Evolutionary conservation across 805 yeast genomes (phyloP).

Genomic region (Starmerella gropengiesseri): DNA sequence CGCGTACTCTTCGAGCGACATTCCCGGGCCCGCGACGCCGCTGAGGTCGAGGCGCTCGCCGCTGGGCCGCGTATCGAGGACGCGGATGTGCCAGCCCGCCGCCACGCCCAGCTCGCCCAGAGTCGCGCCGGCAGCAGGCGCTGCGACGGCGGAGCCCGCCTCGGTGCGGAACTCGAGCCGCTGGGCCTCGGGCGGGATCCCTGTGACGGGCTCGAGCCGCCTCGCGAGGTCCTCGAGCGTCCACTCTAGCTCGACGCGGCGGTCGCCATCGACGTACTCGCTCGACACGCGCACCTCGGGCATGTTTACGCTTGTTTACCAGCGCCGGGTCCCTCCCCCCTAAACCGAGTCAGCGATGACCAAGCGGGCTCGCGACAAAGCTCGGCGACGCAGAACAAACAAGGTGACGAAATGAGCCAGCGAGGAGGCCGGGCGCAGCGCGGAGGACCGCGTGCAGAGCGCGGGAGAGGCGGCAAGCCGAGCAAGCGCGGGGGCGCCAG

Average conservation of each 20-base stretch:
- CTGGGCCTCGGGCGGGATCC: constrained; percentile 50
- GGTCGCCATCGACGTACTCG: constrained; percentile 54
- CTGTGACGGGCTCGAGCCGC: constrained; percentile 59
- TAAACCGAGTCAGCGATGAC: no score
- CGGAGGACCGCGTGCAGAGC: constrained; percentile 6
- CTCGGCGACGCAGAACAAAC: no score
- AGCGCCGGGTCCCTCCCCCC: not conserved
- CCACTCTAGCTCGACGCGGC: constrained; percentile 57
- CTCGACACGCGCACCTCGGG: constrained; percentile 36
- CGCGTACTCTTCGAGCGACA: constrained; percentile 54
- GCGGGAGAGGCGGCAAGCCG: constrained; percentile 3
- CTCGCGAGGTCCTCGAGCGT: constrained; percentile 40
- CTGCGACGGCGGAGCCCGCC: constrained; percentile 3
- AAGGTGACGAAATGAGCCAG: constrained; percentile 13
- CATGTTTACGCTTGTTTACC: not conserved
- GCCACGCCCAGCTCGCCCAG: constrained; percentile 24
- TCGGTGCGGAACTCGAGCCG: constrained; percentile 25
- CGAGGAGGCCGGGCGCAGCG: constrained; percentile 20
- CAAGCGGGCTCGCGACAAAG: no score
- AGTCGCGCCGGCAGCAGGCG: constrained; percentile 4
- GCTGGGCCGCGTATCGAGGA: constrained; percentile 34
- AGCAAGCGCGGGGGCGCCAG: constrained; percentile 13
- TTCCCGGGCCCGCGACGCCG: constrained; percentile 33
- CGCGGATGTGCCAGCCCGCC: constrained; percentile 41
- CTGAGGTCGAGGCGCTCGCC: constrained; percentile 28